Conservation (phyloP, 129 eudicot genomes). For the Flaveria ramosissima region DNA sequence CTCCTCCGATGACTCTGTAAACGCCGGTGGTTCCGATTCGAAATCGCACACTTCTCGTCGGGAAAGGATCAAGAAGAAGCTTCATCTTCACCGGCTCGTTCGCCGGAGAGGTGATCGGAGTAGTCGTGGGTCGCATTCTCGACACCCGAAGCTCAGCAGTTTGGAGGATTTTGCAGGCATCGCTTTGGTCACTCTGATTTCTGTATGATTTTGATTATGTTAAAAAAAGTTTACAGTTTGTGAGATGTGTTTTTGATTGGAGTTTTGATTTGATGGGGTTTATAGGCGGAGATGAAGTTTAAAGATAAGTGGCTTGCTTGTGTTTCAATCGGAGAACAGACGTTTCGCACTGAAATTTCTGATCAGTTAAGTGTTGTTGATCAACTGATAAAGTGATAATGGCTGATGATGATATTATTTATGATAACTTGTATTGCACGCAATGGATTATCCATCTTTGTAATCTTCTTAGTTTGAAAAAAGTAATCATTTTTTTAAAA, state of each 20-base stretch:
- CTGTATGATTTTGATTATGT: conserved; percentile 36
- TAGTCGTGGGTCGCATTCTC: conserved; percentile 17
- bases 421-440: background rate
- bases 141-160: conserved; percentile 41
- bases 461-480: background rate
- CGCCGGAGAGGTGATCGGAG: conserved; percentile 27
- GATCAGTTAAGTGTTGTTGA: conserved; percentile 56
- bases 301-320: conserved; percentile 96
- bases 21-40: conserved; percentile 28
- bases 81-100: conserved; percentile 46
- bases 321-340: conserved; percentile 90
- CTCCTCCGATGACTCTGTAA: conserved; percentile 45
- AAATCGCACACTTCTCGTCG: conserved; percentile 36
- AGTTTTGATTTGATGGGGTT: conserved; percentile 1
- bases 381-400: too few relatives aligned
- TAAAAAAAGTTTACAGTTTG: background rate
- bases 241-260: background rate
- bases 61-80: conserved; percentile 47
- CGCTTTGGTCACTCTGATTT: conserved; percentile 62
- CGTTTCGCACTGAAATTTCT: conserved; percentile 69
- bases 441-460: background rate
- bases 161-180: conserved; percentile 84
- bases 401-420: too few relatives aligned
- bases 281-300: conserved; percentile 88
- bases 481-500: too few relatives aligned